Conservation (phyloP, 441 rosid species). For the Syzygium malaccense region DNA sequence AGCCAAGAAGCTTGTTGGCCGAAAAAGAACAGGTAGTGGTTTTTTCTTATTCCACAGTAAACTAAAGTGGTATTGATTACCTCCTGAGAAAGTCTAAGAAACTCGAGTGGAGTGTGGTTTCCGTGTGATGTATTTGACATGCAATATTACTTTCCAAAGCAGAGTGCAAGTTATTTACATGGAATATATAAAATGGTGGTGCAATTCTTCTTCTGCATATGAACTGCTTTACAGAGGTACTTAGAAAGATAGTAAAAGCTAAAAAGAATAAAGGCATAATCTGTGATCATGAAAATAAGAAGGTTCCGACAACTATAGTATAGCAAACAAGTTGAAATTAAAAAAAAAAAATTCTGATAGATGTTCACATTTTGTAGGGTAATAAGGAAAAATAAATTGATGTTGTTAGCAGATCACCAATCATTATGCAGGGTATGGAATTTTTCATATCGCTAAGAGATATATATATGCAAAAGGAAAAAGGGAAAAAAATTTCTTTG, state of each 20-base stretch:
- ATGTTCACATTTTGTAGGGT: background rate
- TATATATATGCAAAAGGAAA: background rate
- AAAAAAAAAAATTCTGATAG: background rate
- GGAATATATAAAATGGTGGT: background rate
- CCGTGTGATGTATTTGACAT: background rate
- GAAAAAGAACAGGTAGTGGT: background rate
- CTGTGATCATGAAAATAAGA: background rate
- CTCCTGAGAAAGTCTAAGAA: background rate
- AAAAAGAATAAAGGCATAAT: background rate
- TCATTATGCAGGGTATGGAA: background rate
- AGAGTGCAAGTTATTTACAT: background rate
- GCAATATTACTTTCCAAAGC: background rate
- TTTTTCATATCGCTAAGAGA: background rate
- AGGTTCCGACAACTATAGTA: background rate
- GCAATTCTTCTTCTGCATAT: background rate
- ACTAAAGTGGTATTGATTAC: background rate
- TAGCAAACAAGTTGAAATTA: background rate
- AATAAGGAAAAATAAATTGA: background rate
- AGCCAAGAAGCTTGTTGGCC: background rate
- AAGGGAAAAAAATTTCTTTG: background rate
- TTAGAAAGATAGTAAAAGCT: background rate
- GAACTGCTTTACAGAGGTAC: background rate
- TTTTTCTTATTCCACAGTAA: background rate
- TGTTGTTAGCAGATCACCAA: background rate
- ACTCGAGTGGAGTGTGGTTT: background rate